Percentiles rank a stretch among this genome's conserved stretches.
Evolutionary conservation across 495 filamentous ascomycete species (phyloP).

Genomic region (Cryomyces minteri): DNA sequence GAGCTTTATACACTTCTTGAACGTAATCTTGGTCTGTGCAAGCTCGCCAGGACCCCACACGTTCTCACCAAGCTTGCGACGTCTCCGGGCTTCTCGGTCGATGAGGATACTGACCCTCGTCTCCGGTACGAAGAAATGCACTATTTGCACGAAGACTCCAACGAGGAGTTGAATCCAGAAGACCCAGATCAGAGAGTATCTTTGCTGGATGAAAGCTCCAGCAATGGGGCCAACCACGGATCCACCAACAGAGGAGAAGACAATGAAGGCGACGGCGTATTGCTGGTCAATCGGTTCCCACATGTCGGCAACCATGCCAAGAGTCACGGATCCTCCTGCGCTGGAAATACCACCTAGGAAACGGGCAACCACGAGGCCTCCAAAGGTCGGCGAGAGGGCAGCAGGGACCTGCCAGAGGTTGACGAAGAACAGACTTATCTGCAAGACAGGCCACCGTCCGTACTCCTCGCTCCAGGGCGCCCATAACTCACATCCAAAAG

Average conservation of each 20-base stretch:
- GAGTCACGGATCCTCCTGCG: slow-evolving; percentile 62
- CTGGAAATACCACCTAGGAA: slow-evolving; percentile 52
- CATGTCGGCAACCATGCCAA: slow-evolving; percentile 71
- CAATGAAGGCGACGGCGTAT: slow-evolving; percentile 54
- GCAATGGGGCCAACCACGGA: slow-evolving; percentile 63
- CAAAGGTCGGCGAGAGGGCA: slow-evolving; percentile 50
- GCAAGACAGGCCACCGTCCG: slow-evolving; percentile 56
- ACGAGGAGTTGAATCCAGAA: slow-evolving; percentile 72
- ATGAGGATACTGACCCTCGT: slow-evolving; percentile 49
- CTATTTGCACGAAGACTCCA: slow-evolving; percentile 41
- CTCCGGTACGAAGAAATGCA: slow-evolving; percentile 53
- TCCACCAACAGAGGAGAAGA: slow-evolving; percentile 59
- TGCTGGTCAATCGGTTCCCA: slow-evolving; percentile 57
- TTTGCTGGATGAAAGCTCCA: slow-evolving; percentile 54
- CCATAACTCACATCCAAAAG: slow-evolving; percentile 70
- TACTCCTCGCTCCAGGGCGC: slow-evolving; percentile 68
- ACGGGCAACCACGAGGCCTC: slow-evolving; percentile 43
- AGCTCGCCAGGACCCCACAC: slow-evolving; percentile 49
- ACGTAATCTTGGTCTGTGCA: slow-evolving; percentile 34
- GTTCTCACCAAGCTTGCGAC: slow-evolving; percentile 38
- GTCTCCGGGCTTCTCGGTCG: slow-evolving; percentile 45
- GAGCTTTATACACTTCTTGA: slow-evolving; percentile 20
- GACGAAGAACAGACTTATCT: slow-evolving; percentile 48
- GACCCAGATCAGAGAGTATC: slow-evolving; percentile 54
- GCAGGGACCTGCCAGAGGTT: slow-evolving; percentile 63